Base-by-base conservation (phyloP, 768 basidiomycete genomes). In the Kondoa malvinella region DNA sequence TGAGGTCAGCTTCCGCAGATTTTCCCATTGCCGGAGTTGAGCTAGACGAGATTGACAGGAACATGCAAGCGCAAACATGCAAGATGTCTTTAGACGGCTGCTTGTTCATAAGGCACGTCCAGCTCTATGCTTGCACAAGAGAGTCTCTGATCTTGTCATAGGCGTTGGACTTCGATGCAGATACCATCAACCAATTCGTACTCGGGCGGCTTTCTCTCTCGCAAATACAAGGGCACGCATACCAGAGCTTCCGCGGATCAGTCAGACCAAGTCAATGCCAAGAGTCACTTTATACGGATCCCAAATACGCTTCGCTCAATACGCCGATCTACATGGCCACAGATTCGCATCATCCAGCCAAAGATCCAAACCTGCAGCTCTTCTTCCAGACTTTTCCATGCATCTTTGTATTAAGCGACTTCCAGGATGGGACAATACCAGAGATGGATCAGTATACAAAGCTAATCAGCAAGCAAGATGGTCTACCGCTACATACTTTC, bases 311-410 rank as follows among this genome's bases (percentile, higher is more conserved):
- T 17, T 72, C 70, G 0, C 78, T 86, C 63, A 86, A 86, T 71
- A 79, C 77, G 2, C 84, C 85, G 0, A 72, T 87, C 56, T 87
- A 81, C 76, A 80, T 87, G 67, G 82, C 87, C 12, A 86, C 86
- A 16, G 86, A 87, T 73, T 80, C 80, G 12, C 70, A 73, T 3
- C 71, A 76, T 12, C 81, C 82, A 0, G 69, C 70, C 1, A 69
- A 72, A 0, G 77, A 84, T 71, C 78, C 80, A 3, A 68, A 79
- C 3, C 79, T 87, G 30, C 71, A 73, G 1, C 74, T 78, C 1
- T 80, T 87, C 72, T 73, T 78, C 30, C 74, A 70, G 31, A 81
- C 82, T 2, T 86, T 87, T 73, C 86, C 86, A 1, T 87, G 87
- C 73, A 74, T 79, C 15, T 84, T 84, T 73, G 80, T 81, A 69